phyloP scores from a whole-genome alignment of 352 stramenopile species.

The Vaucheria bursata region DNA sequence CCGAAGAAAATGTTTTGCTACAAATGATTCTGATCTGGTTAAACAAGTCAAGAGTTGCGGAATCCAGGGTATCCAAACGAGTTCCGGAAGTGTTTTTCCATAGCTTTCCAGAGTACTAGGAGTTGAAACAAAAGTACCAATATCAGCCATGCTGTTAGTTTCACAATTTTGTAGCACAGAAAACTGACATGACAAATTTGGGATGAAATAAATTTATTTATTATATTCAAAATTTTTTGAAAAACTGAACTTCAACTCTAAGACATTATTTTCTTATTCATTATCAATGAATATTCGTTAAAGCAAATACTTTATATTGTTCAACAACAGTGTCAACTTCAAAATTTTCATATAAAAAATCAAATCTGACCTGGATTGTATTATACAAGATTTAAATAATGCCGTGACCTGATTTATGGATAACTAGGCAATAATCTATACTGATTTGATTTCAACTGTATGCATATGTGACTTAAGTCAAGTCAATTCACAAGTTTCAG shows the following conservation, averaged over 20 bases:
- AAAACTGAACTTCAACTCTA: not conserved
- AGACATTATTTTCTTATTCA: not conserved
- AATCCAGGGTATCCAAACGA: conserved; percentile 98
- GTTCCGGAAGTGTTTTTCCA: conserved; percentile 84
- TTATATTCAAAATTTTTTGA: not conserved
- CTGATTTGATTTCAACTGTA: no score
- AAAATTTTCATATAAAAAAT: no score
- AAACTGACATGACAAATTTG: not conserved
- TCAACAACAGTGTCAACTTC: no score
- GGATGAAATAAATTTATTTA: not conserved
- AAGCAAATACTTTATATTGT: no score
- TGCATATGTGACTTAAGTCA: no score
- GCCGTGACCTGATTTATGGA: no score
- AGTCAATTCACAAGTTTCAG: no score
- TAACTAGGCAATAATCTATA: no score
- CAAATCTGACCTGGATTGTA: no score
- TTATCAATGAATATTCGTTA: not conserved
- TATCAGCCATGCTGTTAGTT: not conserved
- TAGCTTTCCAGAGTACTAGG: conserved; percentile 76
- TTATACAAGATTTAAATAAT: no score
- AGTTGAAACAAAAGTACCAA: not conserved
- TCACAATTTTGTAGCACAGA: not conserved
- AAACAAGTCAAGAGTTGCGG: conserved; percentile 90
- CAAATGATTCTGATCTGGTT: conserved; percentile 59
- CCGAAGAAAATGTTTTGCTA: conserved; percentile 25